These are phyloP conservation scores for Neurospora sublineolata DNA, from an alignment of 495 filamentous ascomycete species.

Conservation along the genomic window DNA sequence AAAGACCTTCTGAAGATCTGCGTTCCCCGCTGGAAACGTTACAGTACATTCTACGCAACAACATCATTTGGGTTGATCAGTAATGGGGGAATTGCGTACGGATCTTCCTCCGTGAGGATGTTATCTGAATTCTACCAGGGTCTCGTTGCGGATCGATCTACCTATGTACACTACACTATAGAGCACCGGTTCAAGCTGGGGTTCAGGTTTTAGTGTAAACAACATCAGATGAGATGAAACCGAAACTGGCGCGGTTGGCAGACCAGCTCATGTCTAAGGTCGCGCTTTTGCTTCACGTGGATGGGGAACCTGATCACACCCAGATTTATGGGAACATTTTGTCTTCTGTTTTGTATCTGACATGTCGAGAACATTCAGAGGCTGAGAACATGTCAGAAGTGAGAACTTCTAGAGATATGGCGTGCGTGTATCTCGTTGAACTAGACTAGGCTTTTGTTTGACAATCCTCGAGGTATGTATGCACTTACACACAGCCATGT, in stretches of 20 bases:
- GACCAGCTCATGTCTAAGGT: neutral
- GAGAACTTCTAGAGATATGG: neutral
- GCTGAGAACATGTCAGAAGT: neutral
- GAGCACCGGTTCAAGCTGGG: neutral
- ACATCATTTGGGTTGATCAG: neutral
- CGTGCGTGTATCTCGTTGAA: neutral
- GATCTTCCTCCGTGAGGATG: neutral
- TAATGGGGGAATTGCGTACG: neutral
- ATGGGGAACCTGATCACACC: neutral
- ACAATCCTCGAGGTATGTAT: neutral
- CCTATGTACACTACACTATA: neutral
- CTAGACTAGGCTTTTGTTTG: neutral
- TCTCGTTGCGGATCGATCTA: neutral
- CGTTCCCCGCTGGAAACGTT: neutral
- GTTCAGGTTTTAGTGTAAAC: neutral
- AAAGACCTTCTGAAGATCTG: neutral
- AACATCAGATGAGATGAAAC: neutral
- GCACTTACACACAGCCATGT: neutral
- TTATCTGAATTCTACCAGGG: neutral
- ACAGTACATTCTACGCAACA: neutral
- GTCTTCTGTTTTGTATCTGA: neutral
- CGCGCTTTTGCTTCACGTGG: neutral
- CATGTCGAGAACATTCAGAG: neutral
- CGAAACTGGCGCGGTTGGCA: neutral
- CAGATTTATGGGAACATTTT: neutral